Base-by-base conservation (phyloP, 2,329 filamentous ascomycete species). In the Ascochyta rabiei region DNA sequence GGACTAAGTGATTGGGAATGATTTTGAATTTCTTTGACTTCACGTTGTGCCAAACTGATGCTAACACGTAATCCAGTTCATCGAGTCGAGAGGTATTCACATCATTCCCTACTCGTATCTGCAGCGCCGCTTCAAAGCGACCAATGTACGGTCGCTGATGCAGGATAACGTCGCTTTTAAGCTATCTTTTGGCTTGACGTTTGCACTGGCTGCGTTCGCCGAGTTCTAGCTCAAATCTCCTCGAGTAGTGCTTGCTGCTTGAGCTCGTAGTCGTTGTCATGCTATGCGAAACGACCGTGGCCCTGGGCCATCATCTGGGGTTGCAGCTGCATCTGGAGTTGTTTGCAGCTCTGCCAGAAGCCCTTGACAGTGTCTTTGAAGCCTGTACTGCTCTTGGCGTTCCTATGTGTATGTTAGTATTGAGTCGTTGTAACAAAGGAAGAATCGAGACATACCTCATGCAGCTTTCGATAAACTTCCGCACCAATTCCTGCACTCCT, bases 161-260 rank as follows among this genome's bases (percentile, higher is more conserved):
- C 79, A 82, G 63, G 79, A 82, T 56, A 84, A 86, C 62, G 81
- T 84, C 2, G 83, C 83, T 16, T 88, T 89, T 70, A 89, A 88
- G 69, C 70, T 87, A 19, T 86, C 87, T 3, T 92, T 93, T 71
- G 85, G 86, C n/a, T 68, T 85, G 37, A 89, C 89, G 24, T 92
- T 92, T 75, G 84, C 87, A 23, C 75, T 92, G 67, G 88, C 88
- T 43, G 85, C 84, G 2, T 89, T 89, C 80, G 81, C 81, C 66
- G 73, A 78, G 45, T 81, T 88, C 53, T 85, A 63, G 51, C 26
- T 10, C 31, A 34, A 41, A 43, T 16, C 43, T 24, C 19, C 30
- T 15, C 56, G 37, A 49, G 16, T 13, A 43, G 31, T 19, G 19
- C 34, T 46, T 62, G 52, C 47, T 66, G 41, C 34, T 21, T n/a